phyloP scores from a whole-genome alignment of 305 asterid species.

The Rubia tinctorum region DNA sequence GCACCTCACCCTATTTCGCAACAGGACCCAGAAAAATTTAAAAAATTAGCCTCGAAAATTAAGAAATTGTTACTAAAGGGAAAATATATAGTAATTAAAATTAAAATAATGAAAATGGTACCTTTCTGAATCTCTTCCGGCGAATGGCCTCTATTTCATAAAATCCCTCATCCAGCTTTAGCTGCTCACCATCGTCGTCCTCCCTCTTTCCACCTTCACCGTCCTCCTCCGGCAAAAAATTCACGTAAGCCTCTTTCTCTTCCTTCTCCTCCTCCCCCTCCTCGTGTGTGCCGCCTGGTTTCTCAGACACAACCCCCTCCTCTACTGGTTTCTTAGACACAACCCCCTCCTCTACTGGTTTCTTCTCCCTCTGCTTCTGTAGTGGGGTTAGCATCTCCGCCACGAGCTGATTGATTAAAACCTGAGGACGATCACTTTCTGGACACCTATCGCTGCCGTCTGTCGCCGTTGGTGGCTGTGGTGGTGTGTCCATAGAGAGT shows the following conservation, averaged over 20 bases:
- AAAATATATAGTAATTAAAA: not conserved
- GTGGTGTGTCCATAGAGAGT: not conserved
- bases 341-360: no score
- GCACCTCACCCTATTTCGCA: no score
- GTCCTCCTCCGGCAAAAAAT: constrained; percentile 24
- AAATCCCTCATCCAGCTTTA: constrained; percentile 77
- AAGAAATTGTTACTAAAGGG: not conserved
- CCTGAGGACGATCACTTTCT: no score
- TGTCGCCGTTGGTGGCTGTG: not conserved
- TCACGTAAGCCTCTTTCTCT: constrained; percentile 33
- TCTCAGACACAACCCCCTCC: no score
- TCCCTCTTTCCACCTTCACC: constrained; percentile 22
- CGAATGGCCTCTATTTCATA: constrained; percentile 81
- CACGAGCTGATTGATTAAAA: not conserved
- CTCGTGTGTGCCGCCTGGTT: not conserved
- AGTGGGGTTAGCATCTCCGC: not conserved
- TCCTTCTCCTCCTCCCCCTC: constrained; percentile 21
- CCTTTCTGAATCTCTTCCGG: constrained; percentile 69
- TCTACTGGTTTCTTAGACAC: no score
- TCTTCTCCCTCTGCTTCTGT: no score
- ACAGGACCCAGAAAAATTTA: not conserved
- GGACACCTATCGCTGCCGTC: not conserved
- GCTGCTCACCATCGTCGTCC: constrained; percentile 33
- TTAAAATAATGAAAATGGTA: not conserved
- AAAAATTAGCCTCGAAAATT: not conserved